Base-by-base conservation (phyloP, 768 basidiomycete species). In the Boletus tylopilopsis region DNA sequence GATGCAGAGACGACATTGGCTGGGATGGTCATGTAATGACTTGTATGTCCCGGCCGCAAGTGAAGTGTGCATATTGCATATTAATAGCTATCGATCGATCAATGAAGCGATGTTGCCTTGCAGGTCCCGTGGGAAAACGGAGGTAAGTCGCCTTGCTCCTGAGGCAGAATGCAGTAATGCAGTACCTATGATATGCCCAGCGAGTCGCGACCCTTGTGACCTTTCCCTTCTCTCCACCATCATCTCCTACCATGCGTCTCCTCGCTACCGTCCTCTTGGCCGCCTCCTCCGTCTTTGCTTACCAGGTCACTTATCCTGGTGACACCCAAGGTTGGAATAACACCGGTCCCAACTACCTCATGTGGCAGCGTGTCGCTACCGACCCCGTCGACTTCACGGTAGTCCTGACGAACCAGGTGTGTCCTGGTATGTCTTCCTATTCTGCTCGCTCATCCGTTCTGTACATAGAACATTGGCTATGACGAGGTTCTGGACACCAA, bases 321-420 rank as follows among this genome's bases (percentile, higher is more conserved):
- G 48, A 46, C 5, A 53, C 60, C 35, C 53, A 72, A 21, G 77
- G 76, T 41, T 91, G 89, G 90, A 76, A 74, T 25, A 76, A 73
- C 62, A 63, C 65, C 23, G 84, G 79, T 34, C 58, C 74, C 45
- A 84, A 66, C 57, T 73, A 70, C 15, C 68, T 90, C 47, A 50
- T 69, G 6, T 94, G 90, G 90, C 42, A 65, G 2, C 75, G 76
- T 6, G 90, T 90, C 51, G 51, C 54, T 45, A 87, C 85, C 9
- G 92, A 94, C 62, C 68, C 77, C 0, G 22, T 49, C 44, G 89
- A 79, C 69, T 91, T 93, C 67, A 79, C 86, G 13, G 75, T 77
- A 41, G 70, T 90, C 42, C 75, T 94, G 40, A 76, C 73, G 53
- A 87, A 88, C 70, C 65, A 74, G 62, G 88, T 83, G 46, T 37